These are phyloP conservation scores for Rhizophora mangle DNA, from an alignment of 345 rosid genomes.

Conservation along the genomic window DNA sequence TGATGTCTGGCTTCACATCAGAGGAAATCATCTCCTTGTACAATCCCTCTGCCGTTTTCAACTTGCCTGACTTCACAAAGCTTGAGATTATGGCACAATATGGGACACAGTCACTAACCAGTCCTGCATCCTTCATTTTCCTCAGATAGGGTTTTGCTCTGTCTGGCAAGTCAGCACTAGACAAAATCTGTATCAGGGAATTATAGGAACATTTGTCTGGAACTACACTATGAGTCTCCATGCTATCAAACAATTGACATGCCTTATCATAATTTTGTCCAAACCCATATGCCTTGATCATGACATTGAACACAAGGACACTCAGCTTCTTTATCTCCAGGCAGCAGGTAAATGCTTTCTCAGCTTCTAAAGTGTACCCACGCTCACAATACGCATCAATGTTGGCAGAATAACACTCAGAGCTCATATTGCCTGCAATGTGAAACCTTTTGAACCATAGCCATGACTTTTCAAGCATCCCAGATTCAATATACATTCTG, in stretches of 20 bases:
- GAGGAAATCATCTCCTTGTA: constrained; percentile 59
- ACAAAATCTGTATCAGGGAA: constrained; percentile 66
- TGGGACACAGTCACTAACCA: constrained; percentile 66
- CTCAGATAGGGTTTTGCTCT: constrained; percentile 51
- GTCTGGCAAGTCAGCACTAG: constrained; percentile 54
- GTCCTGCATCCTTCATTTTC: constrained; percentile 66
- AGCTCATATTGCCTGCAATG: constrained; percentile 56
- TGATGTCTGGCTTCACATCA: constrained; percentile 56
- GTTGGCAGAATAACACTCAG: constrained; percentile 77
- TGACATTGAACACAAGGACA: constrained; percentile 72
- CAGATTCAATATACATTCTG: constrained; percentile 76
- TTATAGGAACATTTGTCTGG: constrained; percentile 72
- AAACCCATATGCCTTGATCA: constrained; percentile 85
- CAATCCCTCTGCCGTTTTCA: constrained; percentile 60
- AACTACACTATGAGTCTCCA: constrained; percentile 53
- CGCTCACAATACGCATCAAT: constrained; percentile 82
- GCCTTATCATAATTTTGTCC: constrained; percentile 54
- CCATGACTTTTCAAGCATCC: constrained; percentile 78
- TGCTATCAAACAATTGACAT: constrained; percentile 68
- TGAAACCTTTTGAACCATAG: constrained; percentile 80
- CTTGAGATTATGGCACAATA: constrained; percentile 79
- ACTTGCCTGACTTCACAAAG: constrained; percentile 60
- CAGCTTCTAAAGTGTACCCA: constrained; percentile 58
- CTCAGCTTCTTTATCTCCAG: constrained; percentile 50
- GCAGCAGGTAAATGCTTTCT: constrained; percentile 57